Conservation (phyloP, 352 stramenopile genomes). For the Phytophthora fragariaefolia region DNA sequence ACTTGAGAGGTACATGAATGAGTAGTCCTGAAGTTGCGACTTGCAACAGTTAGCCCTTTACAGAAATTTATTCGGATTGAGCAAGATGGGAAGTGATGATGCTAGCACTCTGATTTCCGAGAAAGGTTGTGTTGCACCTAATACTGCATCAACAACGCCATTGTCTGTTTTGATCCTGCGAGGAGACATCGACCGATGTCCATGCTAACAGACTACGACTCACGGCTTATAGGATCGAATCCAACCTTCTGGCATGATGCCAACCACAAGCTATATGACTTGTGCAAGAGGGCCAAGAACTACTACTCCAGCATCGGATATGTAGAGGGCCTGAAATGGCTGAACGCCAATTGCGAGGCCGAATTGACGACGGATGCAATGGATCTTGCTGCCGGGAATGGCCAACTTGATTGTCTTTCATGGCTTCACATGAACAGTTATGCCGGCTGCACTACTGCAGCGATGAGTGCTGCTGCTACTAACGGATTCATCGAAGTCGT, state of each 20-base stretch:
- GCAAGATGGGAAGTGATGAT: no score
- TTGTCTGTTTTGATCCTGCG: no score
- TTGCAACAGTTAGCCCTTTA: no score
- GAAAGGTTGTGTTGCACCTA: no score
- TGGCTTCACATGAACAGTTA: conserved; percentile 4
- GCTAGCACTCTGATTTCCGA: no score
- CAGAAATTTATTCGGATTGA: no score
- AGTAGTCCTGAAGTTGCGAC: no score
- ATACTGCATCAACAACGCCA: no score
- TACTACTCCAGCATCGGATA: background rate
- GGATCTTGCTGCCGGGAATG: conserved; percentile 6
- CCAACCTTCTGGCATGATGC: conserved; percentile 1
- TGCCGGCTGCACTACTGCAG: background rate
- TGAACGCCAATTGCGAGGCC: conserved; percentile 9
- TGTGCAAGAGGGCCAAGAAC: conserved; percentile 7
- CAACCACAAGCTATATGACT: background rate
- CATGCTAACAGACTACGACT: no score
- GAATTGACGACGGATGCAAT: conserved; percentile 6
- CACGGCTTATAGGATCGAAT: no score
- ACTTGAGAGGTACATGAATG: no score
- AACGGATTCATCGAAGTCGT: background rate
- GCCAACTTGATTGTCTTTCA: background rate
- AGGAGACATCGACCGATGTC: no score
- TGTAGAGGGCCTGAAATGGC: background rate
- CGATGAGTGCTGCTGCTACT: background rate